Evolutionary conservation across 1,284 basidiomycete genomes (phyloP).

Genomic region (Cutaneotrichosporon mucoides): DNA sequence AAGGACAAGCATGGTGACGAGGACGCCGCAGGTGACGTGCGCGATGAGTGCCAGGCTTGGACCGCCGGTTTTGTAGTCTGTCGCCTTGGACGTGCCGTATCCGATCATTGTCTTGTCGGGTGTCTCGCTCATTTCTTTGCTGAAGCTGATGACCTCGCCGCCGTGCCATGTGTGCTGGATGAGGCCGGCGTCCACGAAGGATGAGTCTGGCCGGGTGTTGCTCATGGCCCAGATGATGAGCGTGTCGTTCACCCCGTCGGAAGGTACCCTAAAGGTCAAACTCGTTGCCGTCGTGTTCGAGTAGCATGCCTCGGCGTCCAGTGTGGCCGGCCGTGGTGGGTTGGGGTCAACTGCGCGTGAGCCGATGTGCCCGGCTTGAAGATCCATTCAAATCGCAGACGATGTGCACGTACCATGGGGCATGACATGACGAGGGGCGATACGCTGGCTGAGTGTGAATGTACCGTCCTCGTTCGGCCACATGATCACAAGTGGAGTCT

Average conservation of each 20-base stretch:
- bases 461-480: conserved; percentile 59
- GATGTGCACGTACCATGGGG: conserved; percentile 50
- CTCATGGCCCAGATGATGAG: conserved; percentile 56
- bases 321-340: conserved; percentile 55
- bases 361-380: not conserved
- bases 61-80: not conserved
- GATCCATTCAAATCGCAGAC: no score
- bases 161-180: conserved; percentile 47
- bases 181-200: conserved; percentile 49
- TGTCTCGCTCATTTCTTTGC: not conserved
- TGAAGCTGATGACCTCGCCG: not conserved
- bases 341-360: conserved; percentile 25
- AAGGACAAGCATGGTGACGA: conserved; percentile 60
- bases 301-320: conserved; percentile 46
- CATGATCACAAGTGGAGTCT: conserved; percentile 61
- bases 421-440: conserved; percentile 51
- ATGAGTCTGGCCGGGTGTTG: conserved; percentile 49
- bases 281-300: conserved; percentile 27
- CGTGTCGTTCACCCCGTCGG: conserved; percentile 46
- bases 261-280: conserved; percentile 55
- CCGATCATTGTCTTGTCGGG: not conserved
- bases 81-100: conserved; percentile 4
- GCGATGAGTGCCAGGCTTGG: conserved; percentile 50
- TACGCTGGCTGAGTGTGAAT: conserved; percentile 60
- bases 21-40: conserved; percentile 56